These are phyloP conservation scores for Ophiocordyceps sinensis DNA, from an alignment of 2,329 filamentous ascomycete genomes.

Conservation along the genomic window DNA sequence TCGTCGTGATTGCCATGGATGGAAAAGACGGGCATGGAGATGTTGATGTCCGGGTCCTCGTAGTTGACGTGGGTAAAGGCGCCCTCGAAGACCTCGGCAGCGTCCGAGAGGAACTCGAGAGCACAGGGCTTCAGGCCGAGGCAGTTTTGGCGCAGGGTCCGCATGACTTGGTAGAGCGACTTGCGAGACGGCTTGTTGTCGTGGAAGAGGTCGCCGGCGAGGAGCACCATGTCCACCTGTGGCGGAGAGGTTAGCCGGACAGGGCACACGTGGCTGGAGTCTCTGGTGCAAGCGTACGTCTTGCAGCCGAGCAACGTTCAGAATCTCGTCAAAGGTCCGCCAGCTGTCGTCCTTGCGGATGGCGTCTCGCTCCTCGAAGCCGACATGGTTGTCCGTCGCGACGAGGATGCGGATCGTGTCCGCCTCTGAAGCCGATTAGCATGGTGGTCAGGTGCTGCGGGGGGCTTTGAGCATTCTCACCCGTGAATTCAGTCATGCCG, in stretches of 20 bases:
- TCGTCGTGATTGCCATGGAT: constrained; percentile 99
- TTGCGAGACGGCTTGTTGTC: constrained; percentile 96
- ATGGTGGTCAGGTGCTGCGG: background rate
- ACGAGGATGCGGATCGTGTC: constrained; percentile 92
- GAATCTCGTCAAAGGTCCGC: constrained; percentile 89
- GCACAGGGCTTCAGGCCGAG: constrained; percentile 92
- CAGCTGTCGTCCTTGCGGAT: constrained; percentile 96
- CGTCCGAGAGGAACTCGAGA: constrained; percentile 87
- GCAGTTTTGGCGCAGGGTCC: constrained; percentile 82
- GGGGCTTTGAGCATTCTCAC: constrained; percentile 5
- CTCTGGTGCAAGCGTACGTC: constrained; percentile 39
- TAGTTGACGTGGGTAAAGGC: constrained; percentile 95
- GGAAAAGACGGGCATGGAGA: constrained; percentile 93
- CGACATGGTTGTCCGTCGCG: constrained; percentile 95
- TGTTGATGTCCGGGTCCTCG: constrained; percentile 91
- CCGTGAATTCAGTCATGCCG: constrained; percentile 7
- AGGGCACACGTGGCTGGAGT: background rate
- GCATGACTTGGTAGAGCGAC: constrained; percentile 95
- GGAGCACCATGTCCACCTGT: constrained; percentile 85
- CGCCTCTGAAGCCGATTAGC: constrained; percentile 26
- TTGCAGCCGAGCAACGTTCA: constrained; percentile 70
- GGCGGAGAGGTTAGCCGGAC: background rate
- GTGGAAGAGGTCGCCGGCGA: constrained; percentile 91
- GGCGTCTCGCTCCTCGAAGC: constrained; percentile 83
- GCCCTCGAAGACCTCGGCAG: constrained; percentile 76